Conservation (phyloP, 257 asterid species). For the Solanum chiquidenum region DNA sequence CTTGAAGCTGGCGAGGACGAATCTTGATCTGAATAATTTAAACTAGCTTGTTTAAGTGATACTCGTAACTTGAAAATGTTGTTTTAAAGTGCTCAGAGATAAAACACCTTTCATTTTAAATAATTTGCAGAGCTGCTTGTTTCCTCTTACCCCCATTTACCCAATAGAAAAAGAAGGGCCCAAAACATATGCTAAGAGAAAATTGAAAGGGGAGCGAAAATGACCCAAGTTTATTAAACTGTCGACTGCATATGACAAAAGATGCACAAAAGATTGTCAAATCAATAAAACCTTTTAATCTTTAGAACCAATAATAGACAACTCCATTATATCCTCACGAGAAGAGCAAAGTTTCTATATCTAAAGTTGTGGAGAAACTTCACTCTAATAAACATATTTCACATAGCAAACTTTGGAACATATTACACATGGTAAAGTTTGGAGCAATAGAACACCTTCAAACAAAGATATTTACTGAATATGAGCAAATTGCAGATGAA, state of each 20-base stretch:
- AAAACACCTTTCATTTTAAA: not conserved
- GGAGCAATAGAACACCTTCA: not conserved
- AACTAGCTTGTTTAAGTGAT: conserved; percentile 7
- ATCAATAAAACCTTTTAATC: not conserved
- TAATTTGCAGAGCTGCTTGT: not conserved
- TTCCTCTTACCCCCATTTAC: not conserved
- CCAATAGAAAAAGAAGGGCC: not conserved
- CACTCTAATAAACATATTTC: not conserved
- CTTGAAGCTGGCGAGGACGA: conserved; percentile 25
- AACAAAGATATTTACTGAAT: not conserved
- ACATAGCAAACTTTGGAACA: not conserved
- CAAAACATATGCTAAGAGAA: not conserved
- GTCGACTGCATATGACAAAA: not conserved
- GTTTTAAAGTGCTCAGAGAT: not conserved
- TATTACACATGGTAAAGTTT: not conserved
- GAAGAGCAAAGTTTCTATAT: not conserved
- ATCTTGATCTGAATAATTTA: conserved; percentile 41
- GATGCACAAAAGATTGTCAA: not conserved
- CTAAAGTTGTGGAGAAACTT: not conserved
- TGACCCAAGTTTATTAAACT: not conserved
- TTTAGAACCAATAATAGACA: not conserved
- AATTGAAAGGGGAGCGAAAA: not conserved
- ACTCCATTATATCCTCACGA: not conserved
- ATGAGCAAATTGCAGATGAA: not conserved
- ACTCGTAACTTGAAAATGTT: not conserved